Evolutionary conservation across 164 flowering plant genomes (phyloP).

Genomic region (Dillenia suffruticosa): DNA sequence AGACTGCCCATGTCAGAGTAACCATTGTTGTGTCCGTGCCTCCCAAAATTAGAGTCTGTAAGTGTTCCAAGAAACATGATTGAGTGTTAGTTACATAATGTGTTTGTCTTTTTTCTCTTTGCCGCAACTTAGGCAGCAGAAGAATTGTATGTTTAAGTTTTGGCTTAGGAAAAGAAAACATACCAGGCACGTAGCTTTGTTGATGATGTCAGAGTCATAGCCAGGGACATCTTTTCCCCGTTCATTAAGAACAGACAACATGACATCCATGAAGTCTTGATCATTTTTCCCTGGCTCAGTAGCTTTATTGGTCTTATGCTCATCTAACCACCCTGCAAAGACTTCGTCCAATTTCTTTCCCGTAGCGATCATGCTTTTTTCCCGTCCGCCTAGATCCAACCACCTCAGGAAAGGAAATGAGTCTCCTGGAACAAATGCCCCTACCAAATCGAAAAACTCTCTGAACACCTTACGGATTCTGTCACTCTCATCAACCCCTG

Average conservation of each 20-base stretch:
- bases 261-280: slow-evolving; percentile 12
- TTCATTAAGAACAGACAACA: not conserved
- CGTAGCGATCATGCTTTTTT: slow-evolving; percentile 25
- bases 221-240: not conserved
- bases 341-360: slow-evolving; percentile 13
- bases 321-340: slow-evolving; percentile 20
- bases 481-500: not conserved
- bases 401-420: slow-evolving; percentile 25
- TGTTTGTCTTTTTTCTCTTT: too few species aligned
- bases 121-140: too few species aligned
- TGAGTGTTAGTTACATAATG: too few species aligned
- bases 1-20: slow-evolving; percentile 7
- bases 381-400: slow-evolving; percentile 26
- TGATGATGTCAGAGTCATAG: slow-evolving; percentile 1
- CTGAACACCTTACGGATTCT: not conserved
- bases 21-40: slow-evolving; percentile 2
- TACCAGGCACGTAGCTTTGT: slow-evolving; percentile 10
- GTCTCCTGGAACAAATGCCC: slow-evolving; percentile 14
- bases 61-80: too few species aligned
- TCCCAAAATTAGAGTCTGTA: not conserved
- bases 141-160: too few species aligned
- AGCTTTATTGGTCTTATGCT: slow-evolving; percentile 16
- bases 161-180: not conserved
- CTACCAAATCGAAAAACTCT: slow-evolving; percentile 9
- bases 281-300: not conserved